Percentiles rank a stretch among this genome's conserved stretches.
Evolutionary conservation across 1,284 basidiomycete genomes (phyloP).

Genomic region (Tremellales sp.): DNA sequence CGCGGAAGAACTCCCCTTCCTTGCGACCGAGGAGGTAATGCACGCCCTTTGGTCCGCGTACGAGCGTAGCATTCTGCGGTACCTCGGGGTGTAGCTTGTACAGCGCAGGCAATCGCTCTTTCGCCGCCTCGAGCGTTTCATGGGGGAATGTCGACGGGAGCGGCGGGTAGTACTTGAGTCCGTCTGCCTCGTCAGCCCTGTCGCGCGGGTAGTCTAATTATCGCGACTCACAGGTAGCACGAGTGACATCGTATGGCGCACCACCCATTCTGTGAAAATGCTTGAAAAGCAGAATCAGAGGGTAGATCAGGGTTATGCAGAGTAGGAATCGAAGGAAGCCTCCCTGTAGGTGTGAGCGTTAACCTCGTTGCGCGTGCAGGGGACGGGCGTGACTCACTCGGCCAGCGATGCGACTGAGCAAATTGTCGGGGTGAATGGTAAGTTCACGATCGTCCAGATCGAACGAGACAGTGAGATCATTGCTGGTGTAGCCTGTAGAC

Average conservation of each 20-base stretch:
- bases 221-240: constrained; percentile 21
- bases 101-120: constrained; percentile 25
- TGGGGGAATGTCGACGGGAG: constrained; percentile 35
- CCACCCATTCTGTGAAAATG: constrained; percentile 20
- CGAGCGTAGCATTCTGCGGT: constrained; percentile 20
- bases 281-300: constrained; percentile 65
- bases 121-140: constrained; percentile 28
- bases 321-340: too few relatives aligned
- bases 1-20: constrained; percentile 71
- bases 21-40: constrained; percentile 54
- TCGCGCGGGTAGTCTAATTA: too few relatives aligned
- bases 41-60: constrained; percentile 38
- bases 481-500: constrained; percentile 56
- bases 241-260: constrained; percentile 26
- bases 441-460: constrained; percentile 51
- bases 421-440: constrained; percentile 60
- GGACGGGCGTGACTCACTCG: too few relatives aligned
- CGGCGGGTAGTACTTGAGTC: constrained; percentile 37
- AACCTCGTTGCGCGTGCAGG: too few relatives aligned
- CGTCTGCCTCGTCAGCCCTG: constrained; percentile 13
- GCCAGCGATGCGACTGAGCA: too few relatives aligned
- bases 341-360: too few relatives aligned
- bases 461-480: constrained; percentile 54
- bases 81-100: constrained; percentile 40
- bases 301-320: constrained; percentile 62